A percentile compares a stretch with the other conserved stretches of the same genome.
These are phyloP conservation scores for Paraphaeosphaeria minitans DNA, from an alignment of 2,329 filamentous ascomycete species.

Conservation along the genomic window DNA sequence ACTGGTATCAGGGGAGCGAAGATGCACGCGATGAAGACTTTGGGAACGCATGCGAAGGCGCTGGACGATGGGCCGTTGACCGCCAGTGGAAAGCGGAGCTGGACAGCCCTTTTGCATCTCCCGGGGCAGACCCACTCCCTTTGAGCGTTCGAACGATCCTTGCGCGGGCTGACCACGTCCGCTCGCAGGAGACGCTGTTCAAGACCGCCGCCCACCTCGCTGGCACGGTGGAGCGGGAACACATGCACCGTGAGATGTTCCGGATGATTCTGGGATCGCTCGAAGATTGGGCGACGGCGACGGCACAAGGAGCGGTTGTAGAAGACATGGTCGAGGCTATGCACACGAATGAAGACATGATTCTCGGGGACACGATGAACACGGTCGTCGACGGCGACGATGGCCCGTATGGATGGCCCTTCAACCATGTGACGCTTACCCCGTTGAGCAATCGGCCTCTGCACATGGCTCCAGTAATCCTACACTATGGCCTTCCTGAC, in stretches of 20 bases:
- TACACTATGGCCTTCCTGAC: not conserved
- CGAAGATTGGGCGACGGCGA: not conserved
- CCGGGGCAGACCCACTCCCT: not conserved
- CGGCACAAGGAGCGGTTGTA: not conserved
- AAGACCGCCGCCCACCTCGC: not conserved
- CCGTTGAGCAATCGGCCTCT: not conserved
- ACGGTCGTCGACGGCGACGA: not conserved
- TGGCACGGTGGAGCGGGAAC: not conserved
- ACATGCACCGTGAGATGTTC: not conserved
- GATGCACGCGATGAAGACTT: not conserved
- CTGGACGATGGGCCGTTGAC: not conserved
- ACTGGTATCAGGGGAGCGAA: not conserved
- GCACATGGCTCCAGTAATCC: not conserved
- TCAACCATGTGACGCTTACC: not conserved
- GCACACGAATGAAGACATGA: not conserved
- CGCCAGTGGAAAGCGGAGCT: not conserved
- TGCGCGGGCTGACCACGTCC: not conserved
- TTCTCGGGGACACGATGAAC: not conserved
- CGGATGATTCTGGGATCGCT: not conserved
- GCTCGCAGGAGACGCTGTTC: not conserved
- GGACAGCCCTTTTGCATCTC: not conserved
- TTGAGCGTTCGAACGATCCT: constrained; percentile 3
- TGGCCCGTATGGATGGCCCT: not conserved
- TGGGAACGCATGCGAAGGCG: not conserved
- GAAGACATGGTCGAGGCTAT: not conserved